Base-by-base conservation (phyloP, 2,329 filamentous ascomycete genomes). In the Botrytis byssoidea region DNA sequence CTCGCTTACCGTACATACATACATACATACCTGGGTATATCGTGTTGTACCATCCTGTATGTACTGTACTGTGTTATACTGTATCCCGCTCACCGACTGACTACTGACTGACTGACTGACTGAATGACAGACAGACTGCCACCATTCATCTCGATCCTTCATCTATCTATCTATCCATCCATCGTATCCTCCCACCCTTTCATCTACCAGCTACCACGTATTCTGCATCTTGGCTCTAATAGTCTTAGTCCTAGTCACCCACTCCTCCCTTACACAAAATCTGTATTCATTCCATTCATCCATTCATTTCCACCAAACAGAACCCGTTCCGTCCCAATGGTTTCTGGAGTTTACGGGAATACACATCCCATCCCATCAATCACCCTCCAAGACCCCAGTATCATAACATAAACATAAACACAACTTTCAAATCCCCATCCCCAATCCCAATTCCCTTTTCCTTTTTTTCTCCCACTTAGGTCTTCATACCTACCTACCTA, bases 141-240 rank as follows among this genome's bases (percentile, higher is more conserved):
- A 42, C 46, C 46, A 22, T 48, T 48, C 46, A 48, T 48, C 46
- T 48, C 46, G 46, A 48, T 48, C 16, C 46, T 40, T 22, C 35
- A 61, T 40, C 59, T 10, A 42, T 42, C 46, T 4, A 32, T 22
- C 59, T 35, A 61, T 25, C 59, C 14, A 25, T 25, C 20, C 14
- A 25, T 48, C 20, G 46, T 25, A 25, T 16, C 51, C 29, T 3
- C 10, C n/a, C 46, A 40, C 29, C 35, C 25, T 1, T 25, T 68
- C 46, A 57, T 40, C 46, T 55, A 40, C 46, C 65, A 67, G 46
- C 46, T 67, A 55, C 65, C 46, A 67, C 65, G 65, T 55, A 67
- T 67, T 65, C 25, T 18, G 14, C 51, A 29, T 67, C 46, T n/a
- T 55, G 35, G 25, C 65, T 48, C 25, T 55, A 29, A 67, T 2